These are phyloP conservation scores for Neonectria sp. DNA, from an alignment of 2,329 filamentous ascomycete genomes.

Conservation along the genomic window DNA sequence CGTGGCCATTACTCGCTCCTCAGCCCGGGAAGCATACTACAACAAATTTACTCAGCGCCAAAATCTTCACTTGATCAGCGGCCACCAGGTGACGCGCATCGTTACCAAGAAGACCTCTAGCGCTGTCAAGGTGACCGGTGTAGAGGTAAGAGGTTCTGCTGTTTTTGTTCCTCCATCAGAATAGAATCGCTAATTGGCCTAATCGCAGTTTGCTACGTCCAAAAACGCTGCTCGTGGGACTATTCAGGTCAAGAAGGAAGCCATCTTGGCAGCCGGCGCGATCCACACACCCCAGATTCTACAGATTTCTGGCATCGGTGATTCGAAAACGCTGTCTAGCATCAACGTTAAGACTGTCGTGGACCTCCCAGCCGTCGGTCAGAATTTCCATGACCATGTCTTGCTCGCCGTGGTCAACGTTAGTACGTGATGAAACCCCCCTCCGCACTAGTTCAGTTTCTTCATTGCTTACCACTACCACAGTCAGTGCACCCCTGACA, in stretches of 20 bases:
- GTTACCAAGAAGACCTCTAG: constrained; percentile 30
- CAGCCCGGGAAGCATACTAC: constrained; percentile 41
- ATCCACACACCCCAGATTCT: constrained; percentile 61
- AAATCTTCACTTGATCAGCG: constrained; percentile 34
- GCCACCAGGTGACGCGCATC: constrained; percentile 39
- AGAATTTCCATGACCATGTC: constrained; percentile 61
- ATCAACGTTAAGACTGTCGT: constrained; percentile 58
- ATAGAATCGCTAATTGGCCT: background rate
- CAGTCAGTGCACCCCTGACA: constrained; percentile 35
- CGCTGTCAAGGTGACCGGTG: constrained; percentile 28
- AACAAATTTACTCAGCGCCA: constrained; percentile 19
- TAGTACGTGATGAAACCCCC: constrained; percentile 14
- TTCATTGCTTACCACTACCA: background rate
- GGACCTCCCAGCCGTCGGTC: constrained; percentile 65
- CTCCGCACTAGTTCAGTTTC: background rate
- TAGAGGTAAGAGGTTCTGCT: constrained; percentile 30
- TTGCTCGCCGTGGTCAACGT: constrained; percentile 19
- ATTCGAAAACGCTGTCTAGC: constrained; percentile 51
- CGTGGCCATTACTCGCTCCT: constrained; percentile 32
- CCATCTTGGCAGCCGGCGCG: constrained; percentile 59
- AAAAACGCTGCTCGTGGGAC: background rate
- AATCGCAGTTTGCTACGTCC: constrained; percentile 27
- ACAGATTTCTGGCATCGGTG: constrained; percentile 66
- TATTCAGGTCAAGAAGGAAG: constrained; percentile 51
- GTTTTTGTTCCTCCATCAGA: rapidly evolving